Percentiles rank a stretch among this genome's conserved stretches.
Conservation (phyloP, 306 rosid species). For the Dalbergia cochinchinensis region DNA sequence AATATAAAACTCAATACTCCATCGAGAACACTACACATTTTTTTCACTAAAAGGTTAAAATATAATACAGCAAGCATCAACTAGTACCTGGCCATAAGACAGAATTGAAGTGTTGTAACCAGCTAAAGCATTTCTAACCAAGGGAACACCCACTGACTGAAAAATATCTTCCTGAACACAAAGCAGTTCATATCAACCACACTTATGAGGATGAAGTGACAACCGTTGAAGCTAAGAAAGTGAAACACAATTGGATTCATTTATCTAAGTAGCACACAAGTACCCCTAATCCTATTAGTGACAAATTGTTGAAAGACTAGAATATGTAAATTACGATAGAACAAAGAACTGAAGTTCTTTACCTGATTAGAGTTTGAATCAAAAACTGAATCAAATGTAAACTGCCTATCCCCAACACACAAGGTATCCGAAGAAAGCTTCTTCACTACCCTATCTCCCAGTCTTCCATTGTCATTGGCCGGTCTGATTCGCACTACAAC, state of each 20-base stretch:
- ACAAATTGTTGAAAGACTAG: background rate
- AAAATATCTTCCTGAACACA: constrained; percentile 86
- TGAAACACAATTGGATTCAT: constrained; percentile 14
- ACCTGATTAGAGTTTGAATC: constrained; percentile 82
- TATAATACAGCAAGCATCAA: constrained; percentile 25
- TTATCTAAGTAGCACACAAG: constrained; percentile 5
- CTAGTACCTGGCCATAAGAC: constrained; percentile 90
- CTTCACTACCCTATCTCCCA: constrained; percentile 63
- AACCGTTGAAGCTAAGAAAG: constrained; percentile 32
- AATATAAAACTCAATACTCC: background rate
- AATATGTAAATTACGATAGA: constrained; percentile 7
- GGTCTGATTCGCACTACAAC: constrained; percentile 91
- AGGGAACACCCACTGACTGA: constrained; percentile 73
- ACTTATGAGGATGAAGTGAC: constrained; percentile 32
- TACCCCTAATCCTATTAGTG: constrained; percentile 2
- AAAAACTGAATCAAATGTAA: constrained; percentile 77
- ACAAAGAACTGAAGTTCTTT: constrained; percentile 14
- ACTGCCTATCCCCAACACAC: constrained; percentile 66
- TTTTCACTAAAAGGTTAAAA: constrained; percentile 3
- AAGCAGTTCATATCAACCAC: constrained; percentile 33
- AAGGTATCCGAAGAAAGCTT: constrained; percentile 72
- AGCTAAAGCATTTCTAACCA: constrained; percentile 87
- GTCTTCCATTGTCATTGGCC: constrained; percentile 47
- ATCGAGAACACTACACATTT: background rate
- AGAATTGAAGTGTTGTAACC: constrained; percentile 89